These are phyloP conservation scores for Paraurostyla sp. DNA, from an alignment of 73 alveolate genomes.

Conservation along the genomic window DNA sequence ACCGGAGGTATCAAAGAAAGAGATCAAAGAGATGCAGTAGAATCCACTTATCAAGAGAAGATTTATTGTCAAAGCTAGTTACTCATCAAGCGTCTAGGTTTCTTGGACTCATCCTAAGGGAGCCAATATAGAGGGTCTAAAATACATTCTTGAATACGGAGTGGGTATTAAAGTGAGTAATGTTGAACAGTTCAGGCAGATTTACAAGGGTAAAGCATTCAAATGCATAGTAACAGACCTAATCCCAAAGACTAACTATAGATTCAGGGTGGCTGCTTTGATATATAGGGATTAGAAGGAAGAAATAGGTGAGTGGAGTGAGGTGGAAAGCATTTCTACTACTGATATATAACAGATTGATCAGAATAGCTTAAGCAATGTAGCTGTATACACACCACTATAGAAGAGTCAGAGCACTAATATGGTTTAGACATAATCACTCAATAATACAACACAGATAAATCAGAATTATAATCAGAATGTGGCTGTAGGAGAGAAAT, in stretches of 20 bases:
- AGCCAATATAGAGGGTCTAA: slow-evolving; percentile 6
- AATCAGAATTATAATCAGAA: not conserved
- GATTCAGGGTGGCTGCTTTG: slow-evolving; percentile 75
- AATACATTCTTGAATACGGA: slow-evolving; percentile 75
- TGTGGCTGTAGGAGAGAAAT: not conserved
- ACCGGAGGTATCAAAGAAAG: slow-evolving; percentile 1
- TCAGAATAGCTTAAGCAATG: not conserved
- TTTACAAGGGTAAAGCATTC: slow-evolving; percentile 72
- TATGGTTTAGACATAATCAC: not conserved
- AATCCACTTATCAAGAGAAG: slow-evolving; percentile 20
- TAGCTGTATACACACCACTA: slow-evolving; percentile 41
- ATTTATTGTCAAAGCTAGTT: slow-evolving; percentile 1
- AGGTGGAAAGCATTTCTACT: slow-evolving; percentile 53
- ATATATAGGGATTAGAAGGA: not conserved
- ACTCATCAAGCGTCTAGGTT: slow-evolving; percentile 31
- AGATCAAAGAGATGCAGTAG: not conserved
- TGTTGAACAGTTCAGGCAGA: slow-evolving; percentile 75
- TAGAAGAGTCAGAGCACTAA: slow-evolving; percentile 22
- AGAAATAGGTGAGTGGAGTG: slow-evolving; percentile 73
- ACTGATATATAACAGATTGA: slow-evolving; percentile 19
- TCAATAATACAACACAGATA: not conserved
- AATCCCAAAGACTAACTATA: slow-evolving; percentile 67
- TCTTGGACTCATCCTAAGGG: slow-evolving; percentile 51
- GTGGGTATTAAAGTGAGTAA: slow-evolving; percentile 65
- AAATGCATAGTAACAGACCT: slow-evolving; percentile 75